Conservation (phyloP, 202 grass and related monocot species). For the Eragrostis tef region DNA sequence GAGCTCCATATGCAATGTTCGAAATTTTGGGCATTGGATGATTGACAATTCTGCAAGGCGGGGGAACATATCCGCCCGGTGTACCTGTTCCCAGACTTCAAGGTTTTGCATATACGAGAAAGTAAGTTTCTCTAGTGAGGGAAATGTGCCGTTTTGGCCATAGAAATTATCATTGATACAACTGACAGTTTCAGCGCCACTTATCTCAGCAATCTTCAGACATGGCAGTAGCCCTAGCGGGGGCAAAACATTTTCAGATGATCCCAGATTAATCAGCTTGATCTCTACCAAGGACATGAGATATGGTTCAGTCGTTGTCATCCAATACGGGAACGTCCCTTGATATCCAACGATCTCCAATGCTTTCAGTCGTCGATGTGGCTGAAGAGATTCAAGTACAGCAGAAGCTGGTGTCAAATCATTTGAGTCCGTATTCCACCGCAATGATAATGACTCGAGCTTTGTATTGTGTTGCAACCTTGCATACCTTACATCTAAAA, state of each 20-base stretch:
- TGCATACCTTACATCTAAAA: not conserved
- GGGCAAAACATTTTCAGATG: slow-evolving; percentile 2
- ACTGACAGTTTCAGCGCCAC: not conserved
- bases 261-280: not conserved
- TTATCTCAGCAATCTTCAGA: slow-evolving; percentile 37
- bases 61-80: not conserved
- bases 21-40: slow-evolving; percentile 42
- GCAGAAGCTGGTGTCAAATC: not conserved
- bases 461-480: not conserved
- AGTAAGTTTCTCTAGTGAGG: slow-evolving; percentile 34
- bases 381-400: slow-evolving; percentile 15
- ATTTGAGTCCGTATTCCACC: not conserved
- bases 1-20: slow-evolving; percentile 18
- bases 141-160: not conserved
- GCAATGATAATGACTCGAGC: not conserved
- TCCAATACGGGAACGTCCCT: not conserved
- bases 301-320: not conserved
- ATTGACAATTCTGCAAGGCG: not conserved
- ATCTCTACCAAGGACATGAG: slow-evolving; percentile 22
- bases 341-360: slow-evolving; percentile 36
- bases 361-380: not conserved
- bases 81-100: slow-evolving; percentile 18
- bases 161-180: not conserved
- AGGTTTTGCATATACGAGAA: slow-evolving; percentile 32
- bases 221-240: slow-evolving; percentile 27